phyloP scores from a whole-genome alignment of 148 eudicot species.

The Polygonum aviculare region DNA sequence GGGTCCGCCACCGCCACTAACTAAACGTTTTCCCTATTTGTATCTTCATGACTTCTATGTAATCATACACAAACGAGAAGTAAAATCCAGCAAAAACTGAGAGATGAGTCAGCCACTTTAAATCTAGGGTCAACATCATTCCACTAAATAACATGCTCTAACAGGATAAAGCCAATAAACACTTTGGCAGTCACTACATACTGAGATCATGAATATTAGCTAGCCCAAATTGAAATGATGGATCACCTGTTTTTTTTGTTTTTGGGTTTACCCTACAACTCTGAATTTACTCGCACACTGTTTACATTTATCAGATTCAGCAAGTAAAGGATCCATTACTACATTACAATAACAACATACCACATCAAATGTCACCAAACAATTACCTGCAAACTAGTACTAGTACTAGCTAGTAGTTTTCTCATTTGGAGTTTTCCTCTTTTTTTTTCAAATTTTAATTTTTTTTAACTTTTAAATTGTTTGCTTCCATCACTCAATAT shows the following conservation, averaged over 20 bases:
- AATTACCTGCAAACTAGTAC: neutral
- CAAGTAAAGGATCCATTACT: neutral
- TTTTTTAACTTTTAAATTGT: neutral
- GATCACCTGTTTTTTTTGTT: neutral
- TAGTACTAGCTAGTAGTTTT: neutral
- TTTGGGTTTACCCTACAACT: neutral
- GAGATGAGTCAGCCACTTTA: neutral
- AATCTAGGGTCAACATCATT: no score
- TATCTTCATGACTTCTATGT: no score
- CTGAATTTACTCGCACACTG: neutral
- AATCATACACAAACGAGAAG: neutral
- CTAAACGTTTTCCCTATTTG: no score
- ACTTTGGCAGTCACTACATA: conserved; percentile 3
- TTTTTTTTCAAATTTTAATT: neutral
- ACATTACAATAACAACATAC: neutral
- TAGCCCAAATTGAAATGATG: neutral
- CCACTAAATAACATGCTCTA: conserved; percentile 1
- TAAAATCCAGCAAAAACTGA: neutral
- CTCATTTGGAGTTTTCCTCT: neutral
- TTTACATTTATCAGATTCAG: neutral
- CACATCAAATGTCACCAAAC: neutral
- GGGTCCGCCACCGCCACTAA: no score
- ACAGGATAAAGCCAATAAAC: neutral
- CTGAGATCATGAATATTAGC: no score
- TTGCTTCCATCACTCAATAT: neutral